Conservation (phyloP, 208 protist genomes). For the Crithidia bombi region DNA sequence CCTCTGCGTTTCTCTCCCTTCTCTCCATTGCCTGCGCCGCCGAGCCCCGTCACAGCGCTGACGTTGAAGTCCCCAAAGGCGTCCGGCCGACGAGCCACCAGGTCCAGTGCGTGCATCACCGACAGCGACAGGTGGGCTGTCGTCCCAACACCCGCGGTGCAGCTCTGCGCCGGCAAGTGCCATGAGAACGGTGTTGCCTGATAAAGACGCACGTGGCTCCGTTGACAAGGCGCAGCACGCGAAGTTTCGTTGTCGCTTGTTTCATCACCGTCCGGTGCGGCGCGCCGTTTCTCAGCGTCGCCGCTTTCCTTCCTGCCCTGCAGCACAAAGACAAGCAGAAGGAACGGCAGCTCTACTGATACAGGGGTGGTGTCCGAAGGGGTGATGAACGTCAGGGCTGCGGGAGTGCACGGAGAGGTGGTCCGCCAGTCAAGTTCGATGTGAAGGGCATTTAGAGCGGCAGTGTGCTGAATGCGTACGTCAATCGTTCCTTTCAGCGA, state of each 20-base stretch:
- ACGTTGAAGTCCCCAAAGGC: constrained; percentile 18
- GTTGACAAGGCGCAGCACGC: neutral
- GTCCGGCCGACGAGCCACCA: constrained; percentile 22
- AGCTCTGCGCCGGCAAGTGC: neutral
- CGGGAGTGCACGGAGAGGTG: neutral
- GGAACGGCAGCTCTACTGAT: constrained; percentile 27
- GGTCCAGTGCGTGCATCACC: constrained; percentile 25
- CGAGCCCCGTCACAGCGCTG: neutral
- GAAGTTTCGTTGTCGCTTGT: neutral
- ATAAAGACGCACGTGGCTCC: constrained; percentile 10
- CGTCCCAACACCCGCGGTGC: neutral
- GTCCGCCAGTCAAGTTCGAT: constrained; percentile 27
- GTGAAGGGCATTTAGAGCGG: constrained; percentile 20
- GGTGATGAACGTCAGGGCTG: neutral
- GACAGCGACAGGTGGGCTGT: constrained; percentile 7
- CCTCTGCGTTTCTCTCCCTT: neutral
- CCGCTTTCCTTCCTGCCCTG: neutral
- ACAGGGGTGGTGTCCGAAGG: neutral
- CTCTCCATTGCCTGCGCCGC: neutral
- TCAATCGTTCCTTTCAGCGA: constrained; percentile 15
- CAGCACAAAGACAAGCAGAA: constrained; percentile 32
- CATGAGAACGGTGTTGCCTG: constrained; percentile 34
- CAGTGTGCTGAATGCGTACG: constrained; percentile 26
- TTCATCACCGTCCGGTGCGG: neutral
- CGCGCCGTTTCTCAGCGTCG: neutral